Evolutionary conservation across 371 early-diverging fungal genomes (phyloP), one percentile per base, ranked within the genome.

Genomic region (Conidiobolus incongruus): DNA sequence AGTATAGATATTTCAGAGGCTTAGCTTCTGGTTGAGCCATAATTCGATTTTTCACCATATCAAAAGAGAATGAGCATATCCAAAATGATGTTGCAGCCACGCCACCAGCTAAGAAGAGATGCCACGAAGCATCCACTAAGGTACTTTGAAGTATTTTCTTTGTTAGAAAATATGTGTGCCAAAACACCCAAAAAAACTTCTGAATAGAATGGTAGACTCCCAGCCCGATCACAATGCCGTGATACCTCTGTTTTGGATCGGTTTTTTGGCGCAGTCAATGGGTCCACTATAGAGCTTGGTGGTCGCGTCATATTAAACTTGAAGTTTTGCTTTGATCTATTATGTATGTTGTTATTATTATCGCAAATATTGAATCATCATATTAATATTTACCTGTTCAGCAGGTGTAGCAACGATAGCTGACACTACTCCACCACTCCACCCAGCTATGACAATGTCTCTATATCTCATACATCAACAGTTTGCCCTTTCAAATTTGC

Each of bases 381-480:
- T 31, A 31, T 31, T 33, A 15, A 33, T 33, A 36, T 16, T 22
- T 26, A 37, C 45, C 34, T 75, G 73, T 43, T 90, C 91, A 5
- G 90, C 77, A 0, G 92, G 91, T 1, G 88, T 81, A 5, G 94
- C 92, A 0, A 91, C 73, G 60, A 90, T 76, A 0, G 81, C 77
- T 0, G 90, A 90, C 0, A 81, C 78, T 45, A 79, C 45, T 15
- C 94, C 94, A 12, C 89, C 86, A n/a, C n/a, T n/a, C n/a, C n/a
- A n/a, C n/a, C 84, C 82, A 0, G 80, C 84, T 26, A 78, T 48
- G 12, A 73, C 79, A 47, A 76, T 73, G 32, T 10, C n/a, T 31
- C 32, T 10, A 31, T 10, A 23, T 24, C 2, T n/a, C 16, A 2
- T 12, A 15, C 16, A 24, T 4, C 16, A 10, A 12, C 6, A 12